These are phyloP conservation scores for Purpureocillium lavendulum DNA, from an alignment of 2,329 filamentous ascomycete species.

Conservation along the genomic window DNA sequence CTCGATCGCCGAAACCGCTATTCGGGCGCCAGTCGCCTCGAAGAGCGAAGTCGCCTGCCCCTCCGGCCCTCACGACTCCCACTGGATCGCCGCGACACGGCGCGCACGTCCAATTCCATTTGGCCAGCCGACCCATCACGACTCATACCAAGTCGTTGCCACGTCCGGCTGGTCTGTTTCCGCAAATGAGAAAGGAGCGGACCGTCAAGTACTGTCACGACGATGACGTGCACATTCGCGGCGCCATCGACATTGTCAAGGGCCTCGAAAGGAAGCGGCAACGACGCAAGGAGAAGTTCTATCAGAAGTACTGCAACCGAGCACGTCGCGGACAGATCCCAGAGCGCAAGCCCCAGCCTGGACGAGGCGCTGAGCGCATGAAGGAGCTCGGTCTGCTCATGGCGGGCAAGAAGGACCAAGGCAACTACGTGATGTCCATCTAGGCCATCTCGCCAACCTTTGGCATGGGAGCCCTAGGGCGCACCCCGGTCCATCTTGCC, in stretches of 20 bases:
- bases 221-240: conserved; percentile 62
- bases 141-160: conserved; percentile 83
- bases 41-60: conserved; percentile 3
- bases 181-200: conserved; percentile 37
- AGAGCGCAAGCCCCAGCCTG: conserved; percentile 63
- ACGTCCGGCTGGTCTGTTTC: conserved; percentile 65
- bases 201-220: conserved; percentile 21
- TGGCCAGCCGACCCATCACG: conserved; percentile 52
- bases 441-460: conserved; percentile 25
- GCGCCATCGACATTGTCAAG: conserved; percentile 97
- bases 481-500: too few species aligned
- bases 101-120: conserved; percentile 26
- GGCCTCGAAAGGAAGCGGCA: conserved; percentile 91
- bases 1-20: conserved; percentile 33
- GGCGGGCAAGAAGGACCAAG: conserved; percentile 68
- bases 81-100: conserved; percentile 30
- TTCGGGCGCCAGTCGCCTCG: conserved; percentile 4
- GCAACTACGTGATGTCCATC: conserved; percentile 71
- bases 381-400: conserved; percentile 70
- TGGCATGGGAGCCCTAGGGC: background rate
- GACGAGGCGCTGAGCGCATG: conserved; percentile 90
- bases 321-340: conserved; percentile 59
- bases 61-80: conserved; percentile 20
- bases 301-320: conserved; percentile 81
- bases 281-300: conserved; percentile 85